Conservation (phyloP, 495 filamentous ascomycete species). For the Physcia stellaris region DNA sequence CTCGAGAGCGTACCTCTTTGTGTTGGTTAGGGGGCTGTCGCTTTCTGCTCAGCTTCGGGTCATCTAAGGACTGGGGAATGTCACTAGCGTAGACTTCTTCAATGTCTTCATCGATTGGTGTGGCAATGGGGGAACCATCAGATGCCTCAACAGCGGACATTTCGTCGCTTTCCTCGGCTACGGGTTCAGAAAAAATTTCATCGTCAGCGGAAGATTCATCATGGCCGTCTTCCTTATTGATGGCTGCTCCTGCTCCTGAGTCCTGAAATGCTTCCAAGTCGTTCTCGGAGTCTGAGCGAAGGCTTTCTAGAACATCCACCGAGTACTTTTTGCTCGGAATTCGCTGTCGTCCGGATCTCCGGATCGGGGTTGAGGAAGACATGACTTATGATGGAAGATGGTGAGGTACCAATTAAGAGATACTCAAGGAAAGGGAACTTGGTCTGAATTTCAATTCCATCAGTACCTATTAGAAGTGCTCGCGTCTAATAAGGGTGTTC, state of each 20-base stretch:
- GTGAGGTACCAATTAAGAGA: too few species aligned
- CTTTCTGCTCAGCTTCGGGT: too few species aligned
- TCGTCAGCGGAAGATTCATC: slow-evolving; percentile 3
- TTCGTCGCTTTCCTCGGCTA: slow-evolving; percentile 7
- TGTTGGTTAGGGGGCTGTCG: too few species aligned
- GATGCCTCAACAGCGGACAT: slow-evolving; percentile 11
- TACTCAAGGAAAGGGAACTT: too few species aligned
- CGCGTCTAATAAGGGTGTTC: too few species aligned
- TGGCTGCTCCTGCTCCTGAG: too few species aligned
- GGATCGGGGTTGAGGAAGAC: slow-evolving; percentile 1
- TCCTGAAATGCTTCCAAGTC: slow-evolving; percentile 5
- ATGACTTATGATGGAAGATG: too few species aligned
- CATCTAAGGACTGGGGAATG: too few species aligned
- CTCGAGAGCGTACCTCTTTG: too few species aligned
- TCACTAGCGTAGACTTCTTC: too few species aligned
- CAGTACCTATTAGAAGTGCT: too few species aligned
- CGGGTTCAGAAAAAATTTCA: slow-evolving; percentile 4
- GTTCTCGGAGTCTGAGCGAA: slow-evolving; percentile 13
- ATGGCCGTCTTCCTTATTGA: slow-evolving; percentile 3
- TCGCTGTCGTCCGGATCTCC: slow-evolving; percentile 17
- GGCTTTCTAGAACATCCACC: slow-evolving; percentile 10
- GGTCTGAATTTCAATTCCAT: too few species aligned
- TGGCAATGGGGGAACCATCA: slow-evolving; percentile 15
- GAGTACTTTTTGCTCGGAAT: slow-evolving; percentile 15
- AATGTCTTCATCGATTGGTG: slow-evolving; percentile 13